Evolutionary conservation across 2,329 filamentous ascomycete genomes (phyloP), one percentile per base, ranked within the genome.

Genomic region (Tolypocladium ophioglossoides): DNA sequence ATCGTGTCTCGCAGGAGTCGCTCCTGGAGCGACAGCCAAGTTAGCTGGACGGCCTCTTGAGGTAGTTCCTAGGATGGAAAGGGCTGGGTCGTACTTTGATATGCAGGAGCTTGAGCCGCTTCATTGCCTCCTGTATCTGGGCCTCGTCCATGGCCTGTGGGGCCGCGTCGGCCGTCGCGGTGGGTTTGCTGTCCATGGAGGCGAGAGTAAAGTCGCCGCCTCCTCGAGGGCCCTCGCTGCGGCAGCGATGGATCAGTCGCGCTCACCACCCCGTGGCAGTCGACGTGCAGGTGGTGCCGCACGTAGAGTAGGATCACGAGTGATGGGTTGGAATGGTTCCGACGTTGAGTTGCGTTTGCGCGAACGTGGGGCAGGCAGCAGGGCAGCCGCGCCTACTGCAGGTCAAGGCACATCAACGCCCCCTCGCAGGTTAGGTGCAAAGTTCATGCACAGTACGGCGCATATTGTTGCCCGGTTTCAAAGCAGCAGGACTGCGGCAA

Each of bases 91-190:
- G 60, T 74, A 76, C 79, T 72, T 79, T 76, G 61, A 78, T 69
- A 61, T 82, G 78, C n/a, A 82, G 67, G 49, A 78, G 68, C 59
- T 79, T 78, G 52, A 83, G 70, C 37, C 74, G 71, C 60, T 76
- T 68, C 60, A 82, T 70, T 27, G 74, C 74, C 55, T 73, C 69
- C 56, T 77, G 72, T 8, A 82, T 69, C 55, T 73, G 73, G 53
- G 74, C 70, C 63, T 82, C 78, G 50, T 79, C 73, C 68, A 71
- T 70, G 10, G 66, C 63, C 53, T 71, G 70, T 40, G 67, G 24
- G n/a, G 47, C 37, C 37, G 39, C n/a, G 14, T 52, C 52, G 38
- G 41, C 47, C 32, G 47, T 24, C 30, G 52, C 39, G 16, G 41
- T 38, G 38, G 52, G 24, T 30, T 54, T 53, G 38, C 44, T 51